These are phyloP conservation scores for Physcomitrium patens DNA, from an alignment of 225 moss, liverwort and hornwort genomes.

Conservation along the genomic window DNA sequence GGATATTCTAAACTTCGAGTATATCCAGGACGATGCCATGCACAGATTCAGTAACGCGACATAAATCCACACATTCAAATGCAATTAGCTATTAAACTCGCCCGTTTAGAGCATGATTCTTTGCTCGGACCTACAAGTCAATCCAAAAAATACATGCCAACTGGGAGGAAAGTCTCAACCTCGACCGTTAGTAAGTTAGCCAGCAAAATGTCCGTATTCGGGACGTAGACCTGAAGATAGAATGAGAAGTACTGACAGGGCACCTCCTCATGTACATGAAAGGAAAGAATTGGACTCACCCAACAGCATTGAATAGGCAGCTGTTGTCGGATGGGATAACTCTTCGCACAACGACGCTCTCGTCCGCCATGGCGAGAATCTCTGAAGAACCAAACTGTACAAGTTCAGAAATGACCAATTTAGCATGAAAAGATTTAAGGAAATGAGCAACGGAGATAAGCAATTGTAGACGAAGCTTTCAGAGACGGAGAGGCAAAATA, in stretches of 20 bases:
- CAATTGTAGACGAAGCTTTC: not conserved
- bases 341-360: slow-evolving; percentile 68
- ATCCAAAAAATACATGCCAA: slow-evolving; percentile 9
- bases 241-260: not conserved
- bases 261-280: slow-evolving; percentile 11
- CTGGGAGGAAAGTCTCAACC: slow-evolving; percentile 28
- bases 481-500: not conserved
- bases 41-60: not conserved
- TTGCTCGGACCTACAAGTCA: not conserved
- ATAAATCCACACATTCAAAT: slow-evolving; percentile 2
- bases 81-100: not conserved
- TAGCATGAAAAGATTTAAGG: not conserved
- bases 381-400: slow-evolving; percentile 32
- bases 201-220: not conserved
- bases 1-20: not conserved
- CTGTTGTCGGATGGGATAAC: slow-evolving; percentile 96
- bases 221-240: not conserved
- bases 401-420: slow-evolving; percentile 6
- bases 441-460: not conserved
- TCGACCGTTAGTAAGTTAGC: not conserved
- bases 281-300: slow-evolving; percentile 46
- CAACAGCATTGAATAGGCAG: slow-evolving; percentile 95
- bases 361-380: slow-evolving; percentile 55
- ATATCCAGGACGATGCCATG: slow-evolving; percentile 9
- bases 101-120: not conserved